phyloP scores from a whole-genome alignment of 495 filamentous ascomycete genomes.

The Xylaria venustula region DNA sequence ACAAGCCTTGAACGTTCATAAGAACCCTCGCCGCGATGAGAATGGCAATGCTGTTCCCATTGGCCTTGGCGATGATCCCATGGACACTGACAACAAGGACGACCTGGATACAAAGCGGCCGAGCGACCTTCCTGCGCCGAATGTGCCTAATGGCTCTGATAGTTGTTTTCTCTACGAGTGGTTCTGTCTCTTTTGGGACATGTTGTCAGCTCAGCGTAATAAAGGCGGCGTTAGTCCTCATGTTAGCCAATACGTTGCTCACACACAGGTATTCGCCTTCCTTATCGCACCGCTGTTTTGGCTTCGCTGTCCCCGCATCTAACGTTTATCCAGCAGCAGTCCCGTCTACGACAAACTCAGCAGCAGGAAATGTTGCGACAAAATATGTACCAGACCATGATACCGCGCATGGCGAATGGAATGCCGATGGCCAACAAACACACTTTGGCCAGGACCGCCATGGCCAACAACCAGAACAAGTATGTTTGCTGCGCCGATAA shows the following conservation, averaged over 20 bases:
- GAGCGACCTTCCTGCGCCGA: conserved; percentile 75
- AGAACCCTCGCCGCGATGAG: conserved; percentile 60
- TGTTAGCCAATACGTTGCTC: conserved; percentile 69
- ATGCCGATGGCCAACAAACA: conserved; percentile 45
- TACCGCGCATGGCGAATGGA: conserved; percentile 54
- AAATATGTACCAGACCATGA: conserved; percentile 53
- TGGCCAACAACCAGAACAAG: conserved; percentile 76
- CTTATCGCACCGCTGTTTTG: background rate
- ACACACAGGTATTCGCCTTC: conserved; percentile 68
- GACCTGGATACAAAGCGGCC: conserved; percentile 68
- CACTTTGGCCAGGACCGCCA: conserved; percentile 67
- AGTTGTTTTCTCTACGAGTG: conserved; percentile 88
- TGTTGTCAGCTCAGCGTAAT: conserved; percentile 74
- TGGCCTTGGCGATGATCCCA: conserved; percentile 73
- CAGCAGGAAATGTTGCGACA: conserved; percentile 70
- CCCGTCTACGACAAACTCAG: conserved; percentile 61
- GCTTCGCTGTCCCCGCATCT: conserved; percentile 13
- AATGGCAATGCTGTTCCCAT: conserved; percentile 61
- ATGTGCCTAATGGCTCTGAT: conserved; percentile 59
- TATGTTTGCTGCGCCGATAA: conserved; percentile 38
- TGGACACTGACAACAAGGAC: conserved; percentile 82
- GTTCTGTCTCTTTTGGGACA: conserved; percentile 97
- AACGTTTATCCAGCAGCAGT: conserved; percentile 53
- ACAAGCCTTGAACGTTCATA: conserved; percentile 51
- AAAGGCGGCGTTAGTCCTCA: conserved; percentile 50